Evolutionary conservation across 2,329 filamentous ascomycete genomes (phyloP).

Genomic region (Stagonosporopsis rhizophila): DNA sequence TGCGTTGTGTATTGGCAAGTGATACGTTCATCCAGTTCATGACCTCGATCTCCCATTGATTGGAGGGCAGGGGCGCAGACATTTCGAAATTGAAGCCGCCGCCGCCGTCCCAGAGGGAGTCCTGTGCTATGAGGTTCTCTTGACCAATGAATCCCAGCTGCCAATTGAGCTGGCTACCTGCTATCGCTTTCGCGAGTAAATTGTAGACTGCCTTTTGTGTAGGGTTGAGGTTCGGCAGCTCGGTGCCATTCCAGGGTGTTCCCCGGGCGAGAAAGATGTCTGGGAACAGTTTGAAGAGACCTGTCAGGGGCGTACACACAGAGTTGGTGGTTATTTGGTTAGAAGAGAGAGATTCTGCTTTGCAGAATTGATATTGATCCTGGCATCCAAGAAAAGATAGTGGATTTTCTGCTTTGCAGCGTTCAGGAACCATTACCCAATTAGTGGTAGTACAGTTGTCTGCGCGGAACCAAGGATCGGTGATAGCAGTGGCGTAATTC

Average conservation of each 20-base stretch:
- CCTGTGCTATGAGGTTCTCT: conserved; percentile 9
- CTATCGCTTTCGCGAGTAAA: neutral
- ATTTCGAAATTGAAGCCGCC: conserved; percentile 4
- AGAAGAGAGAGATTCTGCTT: neutral
- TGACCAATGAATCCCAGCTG: neutral
- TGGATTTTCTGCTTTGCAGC: neutral
- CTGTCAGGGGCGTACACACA: neutral
- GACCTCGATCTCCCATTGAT: conserved; percentile 12
- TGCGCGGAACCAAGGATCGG: neutral
- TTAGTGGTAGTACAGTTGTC: neutral
- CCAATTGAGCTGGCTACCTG: neutral
- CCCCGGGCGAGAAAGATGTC: neutral
- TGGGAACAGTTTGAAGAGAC: neutral
- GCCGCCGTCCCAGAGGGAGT: conserved; percentile 10
- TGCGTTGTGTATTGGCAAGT: conserved; percentile 1
- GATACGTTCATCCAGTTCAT: conserved; percentile 12
- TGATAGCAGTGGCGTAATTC: neutral
- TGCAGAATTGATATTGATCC: neutral
- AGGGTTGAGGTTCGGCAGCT: neutral
- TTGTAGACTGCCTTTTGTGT: neutral
- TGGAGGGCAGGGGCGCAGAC: conserved; percentile 4
- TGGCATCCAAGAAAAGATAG: neutral
- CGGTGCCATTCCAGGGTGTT: neutral
- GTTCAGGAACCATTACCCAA: neutral
- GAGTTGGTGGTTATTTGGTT: neutral